phyloP scores from a whole-genome alignment of 768 basidiomycete species.

The Coprinellus aureogranulatus region DNA sequence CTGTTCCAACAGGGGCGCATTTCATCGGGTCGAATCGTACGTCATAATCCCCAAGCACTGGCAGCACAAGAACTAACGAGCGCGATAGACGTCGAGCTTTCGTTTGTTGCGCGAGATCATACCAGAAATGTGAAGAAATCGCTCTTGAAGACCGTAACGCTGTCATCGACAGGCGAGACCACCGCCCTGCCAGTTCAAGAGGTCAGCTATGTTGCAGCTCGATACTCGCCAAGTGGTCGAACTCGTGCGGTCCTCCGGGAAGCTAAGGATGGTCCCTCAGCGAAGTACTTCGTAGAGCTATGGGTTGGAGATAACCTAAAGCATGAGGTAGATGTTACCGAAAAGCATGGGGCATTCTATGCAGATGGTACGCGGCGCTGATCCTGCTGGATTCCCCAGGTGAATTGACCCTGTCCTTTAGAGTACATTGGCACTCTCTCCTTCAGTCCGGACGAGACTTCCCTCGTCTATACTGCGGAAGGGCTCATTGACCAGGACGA shows the following conservation, averaged over 20 bases:
- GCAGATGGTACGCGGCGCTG: slow-evolving; percentile 47
- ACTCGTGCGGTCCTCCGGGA: slow-evolving; percentile 48
- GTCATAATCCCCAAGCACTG: neutral
- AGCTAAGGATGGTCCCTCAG: slow-evolving; percentile 26
- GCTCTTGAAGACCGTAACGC: slow-evolving; percentile 38
- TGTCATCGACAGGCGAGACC: slow-evolving; percentile 2
- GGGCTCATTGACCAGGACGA: slow-evolving; percentile 33
- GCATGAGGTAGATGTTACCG: slow-evolving; percentile 53
- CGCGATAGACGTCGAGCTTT: slow-evolving; percentile 27
- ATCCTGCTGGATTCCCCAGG: neutral
- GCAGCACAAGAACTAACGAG: neutral
- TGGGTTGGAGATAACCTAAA: slow-evolving; percentile 48
- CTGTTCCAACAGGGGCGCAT: slow-evolving; percentile 26
- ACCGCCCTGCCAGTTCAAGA: slow-evolving; percentile 1
- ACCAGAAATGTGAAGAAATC: slow-evolving; percentile 46
- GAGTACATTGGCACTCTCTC: slow-evolving; percentile 51
- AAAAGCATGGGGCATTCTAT: slow-evolving; percentile 58
- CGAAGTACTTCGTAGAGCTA: slow-evolving; percentile 58
- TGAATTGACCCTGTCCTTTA: slow-evolving; percentile 19
- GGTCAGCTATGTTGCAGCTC: slow-evolving; percentile 16
- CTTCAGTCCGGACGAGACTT: slow-evolving; percentile 53
- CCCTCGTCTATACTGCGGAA: slow-evolving; percentile 63
- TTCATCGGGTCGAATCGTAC: slow-evolving; percentile 20
- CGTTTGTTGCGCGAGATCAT: slow-evolving; percentile 52
- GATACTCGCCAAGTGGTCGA: slow-evolving; percentile 16